Percentiles rank a stretch among this genome's conserved stretches.
Evolutionary conservation across 345 rosid species (phyloP).

Genomic region (Fremontodendron californicum): DNA sequence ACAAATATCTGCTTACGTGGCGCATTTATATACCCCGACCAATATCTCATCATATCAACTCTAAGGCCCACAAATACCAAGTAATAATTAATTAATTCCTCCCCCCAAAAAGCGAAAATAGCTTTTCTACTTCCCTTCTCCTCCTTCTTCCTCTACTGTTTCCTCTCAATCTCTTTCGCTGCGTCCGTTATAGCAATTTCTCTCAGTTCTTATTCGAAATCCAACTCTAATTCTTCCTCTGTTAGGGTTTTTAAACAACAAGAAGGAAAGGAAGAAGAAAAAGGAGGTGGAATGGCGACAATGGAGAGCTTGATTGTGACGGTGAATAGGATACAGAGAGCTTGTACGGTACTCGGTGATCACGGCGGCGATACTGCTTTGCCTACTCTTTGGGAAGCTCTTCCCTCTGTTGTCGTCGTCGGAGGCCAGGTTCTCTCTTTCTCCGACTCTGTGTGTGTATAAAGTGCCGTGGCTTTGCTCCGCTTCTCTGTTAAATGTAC

Average conservation of each 20-base stretch:
- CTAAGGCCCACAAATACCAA: neutral
- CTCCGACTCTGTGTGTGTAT: neutral
- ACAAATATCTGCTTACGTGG: conserved; percentile 4
- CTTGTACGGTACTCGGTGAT: conserved; percentile 91
- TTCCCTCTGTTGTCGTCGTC: conserved; percentile 80
- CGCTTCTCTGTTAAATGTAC: neutral
- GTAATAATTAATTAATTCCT: neutral
- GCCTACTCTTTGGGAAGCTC: conserved; percentile 96
- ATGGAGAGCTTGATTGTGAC: conserved; percentile 93
- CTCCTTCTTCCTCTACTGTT: neutral
- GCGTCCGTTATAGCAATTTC: neutral
- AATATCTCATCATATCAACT: neutral
- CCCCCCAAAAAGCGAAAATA: conserved; percentile 11
- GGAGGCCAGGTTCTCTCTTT: conserved; percentile 70
- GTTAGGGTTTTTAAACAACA: neutral
- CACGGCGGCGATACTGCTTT: conserved; percentile 70
- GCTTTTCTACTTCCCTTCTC: conserved; percentile 7
- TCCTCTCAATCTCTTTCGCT: conserved; percentile 14
- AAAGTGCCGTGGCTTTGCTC: conserved; percentile 9
- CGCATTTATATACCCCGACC: conserved; percentile 8
- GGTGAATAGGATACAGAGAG: conserved; percentile 89
- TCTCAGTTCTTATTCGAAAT: neutral
- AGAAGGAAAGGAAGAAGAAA: too few relatives aligned
- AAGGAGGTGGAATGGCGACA: conserved; percentile 48
- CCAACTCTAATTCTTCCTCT: neutral